A percentile compares a stretch with the other conserved stretches of the same genome.
These are phyloP conservation scores for Pichia sp. DNA, from an alignment of 1,139 yeast species.

Conservation along the genomic window DNA sequence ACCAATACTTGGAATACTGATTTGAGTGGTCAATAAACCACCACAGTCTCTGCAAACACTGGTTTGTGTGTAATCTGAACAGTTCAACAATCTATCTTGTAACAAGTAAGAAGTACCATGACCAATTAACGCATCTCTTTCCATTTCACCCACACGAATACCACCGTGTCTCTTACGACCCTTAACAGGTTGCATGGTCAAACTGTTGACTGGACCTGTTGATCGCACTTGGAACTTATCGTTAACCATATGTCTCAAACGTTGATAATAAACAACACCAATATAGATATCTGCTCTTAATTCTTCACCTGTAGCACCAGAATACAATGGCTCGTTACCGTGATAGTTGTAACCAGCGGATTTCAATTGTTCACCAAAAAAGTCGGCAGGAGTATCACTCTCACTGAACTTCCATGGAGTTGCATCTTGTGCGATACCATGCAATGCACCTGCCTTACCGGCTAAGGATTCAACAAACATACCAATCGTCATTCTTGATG, in stretches of 20 bases:
- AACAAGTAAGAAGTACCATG: slow-evolving; percentile 96
- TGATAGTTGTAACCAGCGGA: slow-evolving; percentile 93
- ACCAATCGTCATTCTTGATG: slow-evolving; percentile 99
- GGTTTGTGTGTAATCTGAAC: slow-evolving; percentile 93
- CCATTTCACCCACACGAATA: slow-evolving; percentile 99
- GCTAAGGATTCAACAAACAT: slow-evolving; percentile 98
- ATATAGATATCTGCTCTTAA: slow-evolving; percentile 90
- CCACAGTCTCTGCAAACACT: slow-evolving; percentile 91
- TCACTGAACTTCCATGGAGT: slow-evolving; percentile 96
- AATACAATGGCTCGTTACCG: slow-evolving; percentile 98
- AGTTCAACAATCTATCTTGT: slow-evolving; percentile 91
- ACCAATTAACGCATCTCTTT: slow-evolving; percentile 97
- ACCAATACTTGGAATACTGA: slow-evolving; percentile 87
- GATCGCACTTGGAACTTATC: slow-evolving; percentile 99
- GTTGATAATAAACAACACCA: slow-evolving; percentile 95
- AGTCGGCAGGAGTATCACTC: slow-evolving; percentile 92
- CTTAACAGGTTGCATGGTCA: slow-evolving; percentile 99
- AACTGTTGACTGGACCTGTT: slow-evolving; percentile 94
- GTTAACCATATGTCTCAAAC: slow-evolving; percentile 98
- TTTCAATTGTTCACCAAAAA: slow-evolving; percentile 85
- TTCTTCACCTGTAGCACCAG: slow-evolving; percentile 98
- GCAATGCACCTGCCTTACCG: slow-evolving; percentile 97
- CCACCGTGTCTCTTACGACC: slow-evolving; percentile 99
- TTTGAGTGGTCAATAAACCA: slow-evolving; percentile 79
- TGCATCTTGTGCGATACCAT: slow-evolving; percentile 94